Evolutionary conservation across 2,329 filamentous ascomycete species (phyloP).

Genomic region (Colletotrichum camelliae): DNA sequence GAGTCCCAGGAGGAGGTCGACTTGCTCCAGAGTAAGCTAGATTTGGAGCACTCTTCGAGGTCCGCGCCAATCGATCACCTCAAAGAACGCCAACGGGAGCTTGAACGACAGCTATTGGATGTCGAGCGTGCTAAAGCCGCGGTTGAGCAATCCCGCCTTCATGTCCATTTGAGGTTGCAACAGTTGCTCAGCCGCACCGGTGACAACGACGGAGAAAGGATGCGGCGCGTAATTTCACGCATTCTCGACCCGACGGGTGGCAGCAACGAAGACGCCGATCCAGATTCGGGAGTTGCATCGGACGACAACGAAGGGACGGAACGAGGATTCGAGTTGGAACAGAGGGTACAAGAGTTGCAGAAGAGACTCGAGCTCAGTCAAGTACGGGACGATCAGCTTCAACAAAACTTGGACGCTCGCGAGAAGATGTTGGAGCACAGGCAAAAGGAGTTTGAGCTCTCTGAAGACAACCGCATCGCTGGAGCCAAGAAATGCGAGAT

Average conservation of each 20-base stretch:
- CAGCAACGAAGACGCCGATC: background rate
- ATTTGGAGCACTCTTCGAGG: background rate
- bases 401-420: background rate
- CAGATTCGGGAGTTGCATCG: background rate
- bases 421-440: background rate
- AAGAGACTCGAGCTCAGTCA: background rate
- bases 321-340: background rate
- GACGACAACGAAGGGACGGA: background rate
- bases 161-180: background rate
- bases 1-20: background rate
- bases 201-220: background rate
- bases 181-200: no score
- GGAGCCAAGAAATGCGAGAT: background rate
- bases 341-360: background rate
- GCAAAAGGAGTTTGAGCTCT: background rate
- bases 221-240: background rate
- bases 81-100: background rate
- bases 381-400: background rate
- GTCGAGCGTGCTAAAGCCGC: background rate
- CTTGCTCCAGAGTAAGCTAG: background rate
- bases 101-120: background rate
- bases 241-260: background rate
- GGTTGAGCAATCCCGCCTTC: background rate
- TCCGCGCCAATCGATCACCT: background rate
- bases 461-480: background rate